Conservation (phyloP, 2,329 filamentous ascomycete genomes). For the Calonectria montana region DNA sequence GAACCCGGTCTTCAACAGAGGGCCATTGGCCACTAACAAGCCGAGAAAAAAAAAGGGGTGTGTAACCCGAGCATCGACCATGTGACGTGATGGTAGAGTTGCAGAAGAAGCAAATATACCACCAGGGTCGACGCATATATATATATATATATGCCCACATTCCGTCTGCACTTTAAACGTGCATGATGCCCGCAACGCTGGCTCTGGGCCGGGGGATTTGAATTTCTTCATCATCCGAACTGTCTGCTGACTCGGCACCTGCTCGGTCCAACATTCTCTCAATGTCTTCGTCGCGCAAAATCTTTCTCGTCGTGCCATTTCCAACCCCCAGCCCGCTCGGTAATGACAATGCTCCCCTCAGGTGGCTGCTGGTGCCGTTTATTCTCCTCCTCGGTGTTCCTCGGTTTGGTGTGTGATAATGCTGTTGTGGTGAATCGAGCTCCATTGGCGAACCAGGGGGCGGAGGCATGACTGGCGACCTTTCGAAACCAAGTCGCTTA, state of each 20-base stretch:
- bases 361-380: slow-evolving; percentile 52
- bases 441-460: slow-evolving; percentile 61
- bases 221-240: slow-evolving; percentile 70
- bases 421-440: slow-evolving; percentile 50
- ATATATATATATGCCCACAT: background rate
- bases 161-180: slow-evolving; percentile 30
- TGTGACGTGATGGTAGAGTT: slow-evolving; percentile 1
- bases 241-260: slow-evolving; percentile 61
- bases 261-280: slow-evolving; percentile 68
- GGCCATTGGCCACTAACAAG: background rate
- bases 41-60: background rate
- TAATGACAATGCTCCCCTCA: slow-evolving; percentile 58
- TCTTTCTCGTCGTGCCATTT: slow-evolving; percentile 50
- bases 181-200: slow-evolving; percentile 46
- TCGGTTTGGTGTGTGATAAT: slow-evolving; percentile 39
- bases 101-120: slow-evolving; percentile 19
- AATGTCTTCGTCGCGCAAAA: slow-evolving; percentile 66
- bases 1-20: background rate
- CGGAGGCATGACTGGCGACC: slow-evolving; percentile 52
- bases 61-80: slow-evolving; percentile 5
- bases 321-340: slow-evolving; percentile 60
- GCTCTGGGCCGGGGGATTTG: slow-evolving; percentile 54
- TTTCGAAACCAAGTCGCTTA: slow-evolving; percentile 62
- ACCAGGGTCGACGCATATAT: background rate
- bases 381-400: slow-evolving; percentile 58